phyloP scores from a whole-genome alignment of 2,329 filamentous ascomycete species.

The Ascochyta viciae-villosae region DNA sequence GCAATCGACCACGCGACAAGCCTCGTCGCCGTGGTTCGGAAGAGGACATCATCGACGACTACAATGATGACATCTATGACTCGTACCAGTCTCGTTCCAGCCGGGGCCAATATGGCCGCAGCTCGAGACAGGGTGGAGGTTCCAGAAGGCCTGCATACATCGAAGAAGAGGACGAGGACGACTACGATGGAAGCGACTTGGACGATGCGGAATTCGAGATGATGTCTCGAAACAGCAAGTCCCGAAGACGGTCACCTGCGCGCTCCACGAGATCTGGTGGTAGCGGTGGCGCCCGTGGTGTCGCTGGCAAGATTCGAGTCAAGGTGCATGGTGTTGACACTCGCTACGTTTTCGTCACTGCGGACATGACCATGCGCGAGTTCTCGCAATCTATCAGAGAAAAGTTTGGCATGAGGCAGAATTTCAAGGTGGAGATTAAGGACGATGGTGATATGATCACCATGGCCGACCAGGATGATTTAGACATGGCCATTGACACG shows the following conservation, averaged over 20 bases:
- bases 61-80: conserved; percentile 69
- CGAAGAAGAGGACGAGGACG: conserved; percentile 82
- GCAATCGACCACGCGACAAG: conserved; percentile 35
- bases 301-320: conserved; percentile 76
- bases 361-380: conserved; percentile 75
- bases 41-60: conserved; percentile 62
- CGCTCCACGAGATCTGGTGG: conserved; percentile 45
- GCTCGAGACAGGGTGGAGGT: conserved; percentile 46
- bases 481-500: conserved; percentile 82
- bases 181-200: conserved; percentile 72
- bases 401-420: conserved; percentile 80
- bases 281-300: conserved; percentile 57
- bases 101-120: conserved; percentile 37
- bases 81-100: conserved; percentile 60
- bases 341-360: conserved; percentile 86
- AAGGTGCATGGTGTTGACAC: conserved; percentile 91
- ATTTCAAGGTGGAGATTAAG: conserved; percentile 87
- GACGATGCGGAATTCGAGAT: conserved; percentile 85
- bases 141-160: conserved; percentile 67
- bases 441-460: conserved; percentile 98
- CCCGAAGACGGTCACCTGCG: conserved; percentile 52
- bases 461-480: conserved; percentile 93
- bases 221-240: conserved; percentile 59
- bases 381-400: conserved; percentile 81
- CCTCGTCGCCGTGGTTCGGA: conserved; percentile 48